Base-by-base conservation (phyloP, 1,284 basidiomycete species). In the Waitea zeae region DNA sequence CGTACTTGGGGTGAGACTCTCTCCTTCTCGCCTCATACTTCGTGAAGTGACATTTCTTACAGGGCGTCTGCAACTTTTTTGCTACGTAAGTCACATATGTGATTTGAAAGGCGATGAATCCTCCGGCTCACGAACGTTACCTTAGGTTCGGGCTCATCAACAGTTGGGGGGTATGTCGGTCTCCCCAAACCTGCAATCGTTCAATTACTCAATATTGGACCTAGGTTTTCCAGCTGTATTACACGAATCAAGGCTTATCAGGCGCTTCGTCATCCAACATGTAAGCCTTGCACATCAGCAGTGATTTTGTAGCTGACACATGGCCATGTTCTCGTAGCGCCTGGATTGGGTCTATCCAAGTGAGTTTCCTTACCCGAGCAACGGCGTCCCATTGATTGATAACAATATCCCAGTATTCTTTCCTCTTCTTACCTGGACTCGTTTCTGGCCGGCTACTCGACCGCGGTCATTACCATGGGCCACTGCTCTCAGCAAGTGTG, bases 291-390 rank as follows among this genome's bases (percentile, higher is more conserved):
- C 35, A 11, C 29, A 14, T 14, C 9, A 15, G 6, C 9, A 9
- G 6, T 6, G 15, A 11, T 7, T 6, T 26, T n/a, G 15, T 15
- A 14, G 15, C 15, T 6, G 6, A 7, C 11, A 11, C 9, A 12
- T 30, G 7, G 6, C 14, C 31, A 12, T 7, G 6, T 12, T 3
- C 12, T 32, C 12, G 3, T 38, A 78, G 73, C 30, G 65, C 76
- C 12, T 82, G 78, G 79, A 79, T 82, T 38, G 78, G 78, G 3
- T 78, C 77, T 0, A 55, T 78, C 37, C 74, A 81, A 14, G 29
- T 30, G 6, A 7, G 11, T 11, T 12, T 15, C 14, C 15, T 12
- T 14, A n/a, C n/a, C n/a, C n/a, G n/a, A n/a, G n/a, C n/a, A n/a
- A n/a, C n/a, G n/a, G n/a, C n/a, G n/a, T n/a, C n/a, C n/a, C n/a